Conservation (phyloP, 2,329 filamentous ascomycete genomes). For the Macrophomina tecta region DNA sequence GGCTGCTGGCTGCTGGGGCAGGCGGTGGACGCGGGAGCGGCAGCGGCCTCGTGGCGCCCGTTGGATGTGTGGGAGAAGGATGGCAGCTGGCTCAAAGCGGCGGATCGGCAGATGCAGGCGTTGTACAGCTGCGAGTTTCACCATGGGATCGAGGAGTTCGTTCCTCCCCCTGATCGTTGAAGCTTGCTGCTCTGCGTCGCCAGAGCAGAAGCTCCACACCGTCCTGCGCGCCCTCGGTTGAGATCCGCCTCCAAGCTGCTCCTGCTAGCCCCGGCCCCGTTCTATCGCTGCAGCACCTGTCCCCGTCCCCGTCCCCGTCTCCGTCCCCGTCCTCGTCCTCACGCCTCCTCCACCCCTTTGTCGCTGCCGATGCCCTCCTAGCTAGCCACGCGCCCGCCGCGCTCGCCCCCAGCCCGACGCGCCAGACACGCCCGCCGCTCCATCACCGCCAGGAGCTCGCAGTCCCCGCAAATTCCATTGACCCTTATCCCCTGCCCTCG, state of each 20-base stretch:
- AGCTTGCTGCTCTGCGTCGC: not conserved
- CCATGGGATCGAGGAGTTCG: slow-evolving; percentile 6
- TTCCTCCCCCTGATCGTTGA: slow-evolving; percentile 14
- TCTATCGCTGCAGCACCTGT: slow-evolving; percentile 17
- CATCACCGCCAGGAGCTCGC: slow-evolving; percentile 18
- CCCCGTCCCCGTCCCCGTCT: slow-evolving; percentile 5
- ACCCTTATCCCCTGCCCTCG: slow-evolving; percentile 26
- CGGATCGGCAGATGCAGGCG: not conserved
- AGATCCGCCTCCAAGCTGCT: slow-evolving; percentile 15
- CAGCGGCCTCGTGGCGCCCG: slow-evolving; percentile 9
- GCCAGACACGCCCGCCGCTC: not conserved
- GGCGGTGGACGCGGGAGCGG: not conserved
- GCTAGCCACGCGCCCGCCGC: slow-evolving; percentile 9
- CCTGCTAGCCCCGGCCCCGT: slow-evolving; percentile 22
- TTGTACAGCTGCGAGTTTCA: slow-evolving; percentile 19
- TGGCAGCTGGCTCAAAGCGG: not conserved
- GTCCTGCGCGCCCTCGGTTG: slow-evolving; percentile 13
- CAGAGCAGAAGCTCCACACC: slow-evolving; percentile 12
- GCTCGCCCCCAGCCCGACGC: not conserved
- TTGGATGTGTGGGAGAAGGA: not conserved
- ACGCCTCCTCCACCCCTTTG: not conserved
- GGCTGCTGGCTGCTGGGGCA: not conserved
- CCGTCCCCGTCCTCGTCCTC: not conserved
- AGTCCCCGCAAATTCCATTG: slow-evolving; percentile 26
- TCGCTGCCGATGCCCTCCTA: slow-evolving; percentile 24